These are phyloP conservation scores for Bifiguratus adelaidae DNA, from an alignment of 192 early-diverging fungal genomes.

Conservation along the genomic window DNA sequence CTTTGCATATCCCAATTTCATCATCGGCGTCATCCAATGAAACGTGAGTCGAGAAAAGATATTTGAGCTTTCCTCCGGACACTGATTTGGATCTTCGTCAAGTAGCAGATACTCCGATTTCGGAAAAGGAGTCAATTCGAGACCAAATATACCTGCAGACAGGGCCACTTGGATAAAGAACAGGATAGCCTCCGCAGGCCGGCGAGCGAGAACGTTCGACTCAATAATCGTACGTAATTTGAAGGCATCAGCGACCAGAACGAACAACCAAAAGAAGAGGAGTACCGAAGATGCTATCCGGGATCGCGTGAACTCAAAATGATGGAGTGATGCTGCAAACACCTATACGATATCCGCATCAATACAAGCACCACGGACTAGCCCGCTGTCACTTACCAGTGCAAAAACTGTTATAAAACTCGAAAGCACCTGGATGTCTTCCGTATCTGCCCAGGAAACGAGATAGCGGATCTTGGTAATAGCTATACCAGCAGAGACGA, in stretches of 20 bases:
- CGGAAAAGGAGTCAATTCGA: constrained; percentile 25
- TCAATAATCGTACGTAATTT: constrained; percentile 28
- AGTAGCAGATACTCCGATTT: constrained; percentile 19
- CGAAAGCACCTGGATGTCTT: constrained; percentile 10
- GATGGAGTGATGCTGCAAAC: constrained; percentile 13
- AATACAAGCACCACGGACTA: not conserved
- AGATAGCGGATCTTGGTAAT: not conserved
- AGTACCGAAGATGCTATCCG: constrained; percentile 37
- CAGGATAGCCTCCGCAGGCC: constrained; percentile 7
- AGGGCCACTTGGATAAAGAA: constrained; percentile 16
- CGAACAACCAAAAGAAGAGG: constrained; percentile 48
- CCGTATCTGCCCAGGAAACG: not conserved
- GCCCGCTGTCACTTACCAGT: constrained; percentile 10
- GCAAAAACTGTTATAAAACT: constrained; percentile 7
- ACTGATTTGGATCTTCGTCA: constrained; percentile 19
- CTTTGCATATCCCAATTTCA: constrained; percentile 68
- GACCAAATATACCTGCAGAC: constrained; percentile 23
- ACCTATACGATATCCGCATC: constrained; percentile 2
- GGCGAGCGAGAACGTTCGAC: not conserved
- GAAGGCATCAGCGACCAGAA: constrained; percentile 15
- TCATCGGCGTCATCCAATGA: constrained; percentile 83
- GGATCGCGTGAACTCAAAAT: constrained; percentile 17
- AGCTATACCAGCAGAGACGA: constrained; percentile 1
- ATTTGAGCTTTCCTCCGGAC: constrained; percentile 72
- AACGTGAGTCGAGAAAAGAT: constrained; percentile 79